Conservation (phyloP, 352 stramenopile genomes). For the Globisporangium recalcitrans region DNA sequence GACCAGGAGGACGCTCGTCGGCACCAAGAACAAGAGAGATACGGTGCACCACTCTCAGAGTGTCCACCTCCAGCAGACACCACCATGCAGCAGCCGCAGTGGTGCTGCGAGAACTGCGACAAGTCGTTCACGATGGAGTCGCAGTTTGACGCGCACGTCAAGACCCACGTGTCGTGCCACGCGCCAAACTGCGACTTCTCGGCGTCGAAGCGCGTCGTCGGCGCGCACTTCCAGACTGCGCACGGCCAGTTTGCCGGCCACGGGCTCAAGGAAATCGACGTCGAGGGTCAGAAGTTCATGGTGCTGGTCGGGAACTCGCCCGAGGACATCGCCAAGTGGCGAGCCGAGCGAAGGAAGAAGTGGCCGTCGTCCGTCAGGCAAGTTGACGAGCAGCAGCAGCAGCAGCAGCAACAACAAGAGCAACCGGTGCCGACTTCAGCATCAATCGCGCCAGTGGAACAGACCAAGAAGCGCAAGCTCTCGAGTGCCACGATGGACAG, state of each 20-base stretch:
- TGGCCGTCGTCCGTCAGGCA: constrained; percentile 30
- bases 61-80: background rate
- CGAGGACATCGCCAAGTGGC: constrained; percentile 77
- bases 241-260: constrained; percentile 67
- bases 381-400: background rate
- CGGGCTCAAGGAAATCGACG: constrained; percentile 76
- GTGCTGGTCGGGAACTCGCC: constrained; percentile 79
- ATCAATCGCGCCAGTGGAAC: background rate
- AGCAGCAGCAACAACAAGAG: constrained; percentile 2
- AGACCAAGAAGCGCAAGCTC: constrained; percentile 45
- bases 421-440: background rate
- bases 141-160: constrained; percentile 64
- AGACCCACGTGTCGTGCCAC: constrained; percentile 64
- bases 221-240: constrained; percentile 54
- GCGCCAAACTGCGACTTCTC: constrained; percentile 56
- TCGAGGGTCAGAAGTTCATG: constrained; percentile 85
- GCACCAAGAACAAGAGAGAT: constrained; percentile 4
- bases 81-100: constrained; percentile 20
- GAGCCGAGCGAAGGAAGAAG: constrained; percentile 65
- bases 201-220: constrained; percentile 74
- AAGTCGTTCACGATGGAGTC: constrained; percentile 70
- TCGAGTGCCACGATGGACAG: constrained; percentile 20
- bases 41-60: constrained; percentile 3
- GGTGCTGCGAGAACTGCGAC: constrained; percentile 59
- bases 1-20: background rate